Conservation (phyloP, 2,329 filamentous ascomycete species). For the Hypoxylon sp. region DNA sequence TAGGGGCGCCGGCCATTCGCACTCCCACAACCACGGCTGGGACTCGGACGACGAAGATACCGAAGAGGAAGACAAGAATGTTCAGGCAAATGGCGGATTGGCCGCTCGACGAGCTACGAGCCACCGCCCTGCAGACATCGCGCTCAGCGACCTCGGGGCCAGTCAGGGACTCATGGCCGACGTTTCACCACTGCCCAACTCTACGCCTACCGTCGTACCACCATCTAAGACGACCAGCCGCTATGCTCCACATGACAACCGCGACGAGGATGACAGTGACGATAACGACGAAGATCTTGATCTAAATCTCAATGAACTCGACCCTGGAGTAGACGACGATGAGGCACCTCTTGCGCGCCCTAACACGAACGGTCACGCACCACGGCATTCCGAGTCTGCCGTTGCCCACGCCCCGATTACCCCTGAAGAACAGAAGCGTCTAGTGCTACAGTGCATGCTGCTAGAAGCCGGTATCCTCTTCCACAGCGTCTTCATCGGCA, state of each 20-base stretch:
- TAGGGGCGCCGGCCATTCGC: conserved; percentile 67
- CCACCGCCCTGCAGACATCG: conserved; percentile 58
- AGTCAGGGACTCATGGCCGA: conserved; percentile 65
- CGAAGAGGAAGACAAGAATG: conserved; percentile 41
- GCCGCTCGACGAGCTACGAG: conserved; percentile 49
- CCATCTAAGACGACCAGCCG: conserved; percentile 33
- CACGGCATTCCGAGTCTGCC: conserved; percentile 38
- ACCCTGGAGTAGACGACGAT: conserved; percentile 50
- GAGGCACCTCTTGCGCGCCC: conserved; percentile 40
- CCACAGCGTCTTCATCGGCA: conserved; percentile 86
- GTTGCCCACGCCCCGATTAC: conserved; percentile 45
- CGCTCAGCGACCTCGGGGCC: conserved; percentile 59
- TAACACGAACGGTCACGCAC: conserved; percentile 16
- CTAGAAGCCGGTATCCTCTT: conserved; percentile 86
- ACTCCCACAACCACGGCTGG: conserved; percentile 62
- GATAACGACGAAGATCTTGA: conserved; percentile 65
- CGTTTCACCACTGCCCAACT: conserved; percentile 65
- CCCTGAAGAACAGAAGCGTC: conserved; percentile 68
- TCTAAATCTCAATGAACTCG: conserved; percentile 68
- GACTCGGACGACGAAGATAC: conserved; percentile 55
- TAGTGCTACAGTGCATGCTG: conserved; percentile 79
- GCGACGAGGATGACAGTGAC: conserved; percentile 47
- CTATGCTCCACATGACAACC: conserved; percentile 14
- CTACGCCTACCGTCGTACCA: conserved; percentile 52
- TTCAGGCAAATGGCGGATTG: conserved; percentile 46